Conservation (phyloP, 441 rosid species). For the Brassica balearica region DNA sequence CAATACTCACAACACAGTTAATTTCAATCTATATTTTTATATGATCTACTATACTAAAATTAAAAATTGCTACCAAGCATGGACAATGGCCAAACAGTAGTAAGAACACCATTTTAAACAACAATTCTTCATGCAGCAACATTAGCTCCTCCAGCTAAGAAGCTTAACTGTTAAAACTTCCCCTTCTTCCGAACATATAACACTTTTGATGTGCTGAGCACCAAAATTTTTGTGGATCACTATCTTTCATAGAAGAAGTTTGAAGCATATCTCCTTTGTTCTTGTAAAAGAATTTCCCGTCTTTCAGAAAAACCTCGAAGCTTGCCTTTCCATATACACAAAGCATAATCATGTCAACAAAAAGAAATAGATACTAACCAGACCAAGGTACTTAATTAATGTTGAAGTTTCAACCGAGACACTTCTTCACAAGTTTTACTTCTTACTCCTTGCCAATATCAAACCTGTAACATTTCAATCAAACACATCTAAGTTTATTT, state of each 20-base stretch:
- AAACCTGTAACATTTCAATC: not conserved
- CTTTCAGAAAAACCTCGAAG: not conserved
- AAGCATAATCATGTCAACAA: not conserved
- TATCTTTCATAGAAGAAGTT: not conserved
- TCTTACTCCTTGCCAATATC: not conserved
- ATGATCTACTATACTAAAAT: not conserved
- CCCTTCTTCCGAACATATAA: conserved; percentile 58
- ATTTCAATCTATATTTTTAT: too few species aligned
- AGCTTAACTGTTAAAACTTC: conserved; percentile 93
- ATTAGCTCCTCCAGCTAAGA: conserved; percentile 95
- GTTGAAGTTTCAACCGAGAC: not conserved
- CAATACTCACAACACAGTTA: not conserved
- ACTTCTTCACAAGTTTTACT: not conserved
- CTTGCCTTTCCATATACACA: not conserved
- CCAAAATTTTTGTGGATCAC: not conserved
- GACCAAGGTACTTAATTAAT: conserved; percentile 77
- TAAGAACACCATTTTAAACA: conserved; percentile 67
- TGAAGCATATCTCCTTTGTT: not conserved
- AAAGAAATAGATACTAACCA: conserved; percentile 51
- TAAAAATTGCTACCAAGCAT: not conserved
- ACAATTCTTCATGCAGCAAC: conserved; percentile 84
- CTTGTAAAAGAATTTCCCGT: not conserved
- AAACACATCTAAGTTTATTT: not conserved
- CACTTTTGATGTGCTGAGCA: not conserved
- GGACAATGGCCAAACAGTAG: conserved; percentile 81